Conservation (phyloP, 306 rosid species). For the Luffa acutangula region DNA sequence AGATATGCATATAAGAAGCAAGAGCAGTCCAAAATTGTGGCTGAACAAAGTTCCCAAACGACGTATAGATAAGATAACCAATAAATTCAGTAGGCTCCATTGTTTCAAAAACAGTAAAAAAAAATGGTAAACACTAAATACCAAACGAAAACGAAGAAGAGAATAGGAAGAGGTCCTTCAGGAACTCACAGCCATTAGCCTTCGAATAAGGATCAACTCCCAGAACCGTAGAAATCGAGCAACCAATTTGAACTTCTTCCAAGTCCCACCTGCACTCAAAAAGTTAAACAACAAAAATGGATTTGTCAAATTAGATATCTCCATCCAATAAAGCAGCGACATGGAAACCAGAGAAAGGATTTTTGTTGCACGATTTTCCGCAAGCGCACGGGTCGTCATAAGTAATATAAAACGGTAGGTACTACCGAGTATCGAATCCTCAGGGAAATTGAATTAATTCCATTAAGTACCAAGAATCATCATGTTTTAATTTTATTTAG, state of each 20-base stretch:
- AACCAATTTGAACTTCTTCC: neutral
- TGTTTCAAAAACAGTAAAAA: neutral
- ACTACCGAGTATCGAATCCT: no score
- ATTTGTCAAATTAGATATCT: no score
- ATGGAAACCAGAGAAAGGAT: no score
- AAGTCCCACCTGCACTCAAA: neutral
- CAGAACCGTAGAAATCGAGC: neutral
- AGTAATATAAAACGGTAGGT: no score
- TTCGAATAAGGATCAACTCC: neutral
- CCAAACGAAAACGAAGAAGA: neutral
- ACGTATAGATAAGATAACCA: neutral
- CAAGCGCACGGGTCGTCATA: no score
- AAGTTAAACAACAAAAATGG: neutral
- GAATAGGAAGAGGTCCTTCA: neutral
- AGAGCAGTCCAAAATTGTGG: neutral
- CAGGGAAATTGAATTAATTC: no score
- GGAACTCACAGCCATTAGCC: conserved; percentile 15
- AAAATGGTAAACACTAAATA: neutral
- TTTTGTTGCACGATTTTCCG: no score
- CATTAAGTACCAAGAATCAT: no score
- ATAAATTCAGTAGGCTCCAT: neutral
- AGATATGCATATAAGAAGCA: neutral
- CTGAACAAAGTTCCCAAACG: neutral
- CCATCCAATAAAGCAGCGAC: no score
- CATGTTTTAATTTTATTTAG: no score